These are phyloP conservation scores for Kwoniella bestiolae DNA, from an alignment of 768 basidiomycete species.

Conservation along the genomic window DNA sequence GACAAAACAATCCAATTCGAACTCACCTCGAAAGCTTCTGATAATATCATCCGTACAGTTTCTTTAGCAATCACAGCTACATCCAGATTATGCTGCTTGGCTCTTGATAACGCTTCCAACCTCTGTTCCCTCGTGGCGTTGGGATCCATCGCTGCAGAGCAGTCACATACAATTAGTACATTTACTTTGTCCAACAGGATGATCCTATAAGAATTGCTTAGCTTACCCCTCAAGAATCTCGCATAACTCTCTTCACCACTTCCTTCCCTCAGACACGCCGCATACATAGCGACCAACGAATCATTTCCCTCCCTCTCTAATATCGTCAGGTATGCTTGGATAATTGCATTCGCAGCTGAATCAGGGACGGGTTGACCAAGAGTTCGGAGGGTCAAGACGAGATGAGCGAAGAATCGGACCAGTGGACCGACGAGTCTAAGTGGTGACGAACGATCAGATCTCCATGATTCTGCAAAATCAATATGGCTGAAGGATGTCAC, in stretches of 20 bases:
- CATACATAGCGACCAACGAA: conserved; percentile 90
- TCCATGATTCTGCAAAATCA: too few species aligned
- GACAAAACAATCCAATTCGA: background rate
- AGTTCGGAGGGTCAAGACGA: conserved; percentile 84
- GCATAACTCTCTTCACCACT: conserved; percentile 86
- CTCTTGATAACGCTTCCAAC: conserved; percentile 70
- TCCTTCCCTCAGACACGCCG: conserved; percentile 85
- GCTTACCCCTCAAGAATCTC: conserved; percentile 71
- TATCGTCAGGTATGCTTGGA: conserved; percentile 85
- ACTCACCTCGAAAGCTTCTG: conserved; percentile 62
- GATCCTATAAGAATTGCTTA: too few species aligned
- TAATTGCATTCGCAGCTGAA: conserved; percentile 73
- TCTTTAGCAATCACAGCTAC: conserved; percentile 76
- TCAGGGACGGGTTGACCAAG: conserved; percentile 76
- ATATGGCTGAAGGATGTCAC: too few species aligned
- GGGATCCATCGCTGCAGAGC: conserved; percentile 53
- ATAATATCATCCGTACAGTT: conserved; percentile 68
- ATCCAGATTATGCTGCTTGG: conserved; percentile 82
- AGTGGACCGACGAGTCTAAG: conserved; percentile 62
- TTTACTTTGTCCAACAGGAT: too few species aligned
- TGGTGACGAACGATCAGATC: too few species aligned
- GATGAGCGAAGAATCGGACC: conserved; percentile 82
- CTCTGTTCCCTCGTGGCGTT: conserved; percentile 64
- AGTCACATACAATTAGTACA: background rate
- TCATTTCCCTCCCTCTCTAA: conserved; percentile 82